Conservation (phyloP, 1,284 basidiomycete species). For the Cryptococcus deneoformans region DNA sequence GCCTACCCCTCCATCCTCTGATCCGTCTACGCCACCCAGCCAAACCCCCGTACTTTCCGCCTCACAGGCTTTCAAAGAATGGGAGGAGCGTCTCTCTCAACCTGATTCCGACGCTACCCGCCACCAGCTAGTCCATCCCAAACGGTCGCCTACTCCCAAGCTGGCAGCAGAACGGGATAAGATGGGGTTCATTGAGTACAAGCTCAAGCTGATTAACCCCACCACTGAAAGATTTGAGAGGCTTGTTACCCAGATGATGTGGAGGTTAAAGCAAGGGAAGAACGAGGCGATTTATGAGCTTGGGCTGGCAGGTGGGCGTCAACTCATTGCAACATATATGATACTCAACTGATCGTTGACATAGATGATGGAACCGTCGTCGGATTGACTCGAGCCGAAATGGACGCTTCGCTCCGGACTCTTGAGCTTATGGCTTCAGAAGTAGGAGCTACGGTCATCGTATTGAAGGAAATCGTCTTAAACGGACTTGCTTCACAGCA, state of each 20-base stretch:
- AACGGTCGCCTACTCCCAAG: constrained; percentile 16
- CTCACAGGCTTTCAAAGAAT: constrained; percentile 38
- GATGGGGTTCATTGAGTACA: constrained; percentile 51
- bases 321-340: background rate
- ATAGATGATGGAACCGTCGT: constrained; percentile 79
- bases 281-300: constrained; percentile 92
- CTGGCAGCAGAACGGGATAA: constrained; percentile 48
- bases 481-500: background rate
- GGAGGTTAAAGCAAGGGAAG: constrained; percentile 86
- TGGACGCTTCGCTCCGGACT: constrained; percentile 75
- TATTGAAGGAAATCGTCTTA: constrained; percentile 73
- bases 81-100: constrained; percentile 32
- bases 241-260: constrained; percentile 90
- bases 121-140: constrained; percentile 31
- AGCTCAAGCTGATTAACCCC: constrained; percentile 48
- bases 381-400: constrained; percentile 68
- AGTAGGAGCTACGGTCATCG: constrained; percentile 81
- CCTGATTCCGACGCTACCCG: constrained; percentile 27
- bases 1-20: constrained; percentile 1
- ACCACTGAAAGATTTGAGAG: constrained; percentile 50
- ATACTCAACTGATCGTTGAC: constrained; percentile 15
- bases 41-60: constrained; percentile 11
- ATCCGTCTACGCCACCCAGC: background rate
- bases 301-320: constrained; percentile 58
- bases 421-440: constrained; percentile 89